These are phyloP conservation scores for Mimosa pudica DNA, from an alignment of 306 rosid genomes.

Conservation along the genomic window DNA sequence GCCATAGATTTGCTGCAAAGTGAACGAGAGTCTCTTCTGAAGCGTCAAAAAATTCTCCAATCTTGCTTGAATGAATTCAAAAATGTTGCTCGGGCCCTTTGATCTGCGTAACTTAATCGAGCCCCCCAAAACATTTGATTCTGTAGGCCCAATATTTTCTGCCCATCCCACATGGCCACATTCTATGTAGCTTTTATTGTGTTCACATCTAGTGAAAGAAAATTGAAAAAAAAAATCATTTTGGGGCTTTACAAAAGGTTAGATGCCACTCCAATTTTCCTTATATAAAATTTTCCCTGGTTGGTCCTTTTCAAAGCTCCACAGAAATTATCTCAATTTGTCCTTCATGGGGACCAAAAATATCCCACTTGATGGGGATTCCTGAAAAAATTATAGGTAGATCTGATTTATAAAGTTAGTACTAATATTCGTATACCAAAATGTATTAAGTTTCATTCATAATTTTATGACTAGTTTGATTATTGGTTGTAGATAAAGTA, in stretches of 20 bases:
- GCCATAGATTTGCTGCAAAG: conserved; percentile 72
- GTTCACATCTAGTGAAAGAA: conserved; percentile 45
- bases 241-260: neutral
- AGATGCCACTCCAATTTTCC: neutral
- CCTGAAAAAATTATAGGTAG: neutral
- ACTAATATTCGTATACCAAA: neutral
- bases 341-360: neutral
- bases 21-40: conserved; percentile 70
- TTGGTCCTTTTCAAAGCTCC: neutral
- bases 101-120: conserved; percentile 31
- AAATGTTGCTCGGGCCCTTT: conserved; percentile 69
- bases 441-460: neutral
- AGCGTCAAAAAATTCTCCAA: conserved; percentile 82
- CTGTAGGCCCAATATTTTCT: conserved; percentile 17
- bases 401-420: neutral
- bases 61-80: conserved; percentile 91
- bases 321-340: neutral
- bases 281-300: neutral
- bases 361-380: neutral
- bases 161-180: neutral
- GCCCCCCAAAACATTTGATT: neutral
- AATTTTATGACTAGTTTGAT: neutral
- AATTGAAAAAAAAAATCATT: neutral
- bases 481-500: neutral
- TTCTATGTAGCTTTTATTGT: neutral